Base-by-base conservation (phyloP, 768 basidiomycete genomes). In the Pholiota microspora region DNA sequence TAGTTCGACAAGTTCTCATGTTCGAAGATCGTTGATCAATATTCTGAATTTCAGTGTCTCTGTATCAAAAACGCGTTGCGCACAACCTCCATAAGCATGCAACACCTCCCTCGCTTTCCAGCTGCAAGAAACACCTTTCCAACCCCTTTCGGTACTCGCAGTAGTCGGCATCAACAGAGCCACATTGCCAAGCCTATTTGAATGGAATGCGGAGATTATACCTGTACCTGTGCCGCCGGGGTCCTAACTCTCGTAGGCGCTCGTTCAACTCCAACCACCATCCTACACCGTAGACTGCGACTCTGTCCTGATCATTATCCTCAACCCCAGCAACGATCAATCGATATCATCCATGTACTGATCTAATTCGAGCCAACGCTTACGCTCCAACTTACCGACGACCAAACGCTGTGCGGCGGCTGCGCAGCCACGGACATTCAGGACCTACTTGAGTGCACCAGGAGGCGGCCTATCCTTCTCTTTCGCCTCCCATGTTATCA, bases 231-330 rank as follows among this genome's bases (percentile, higher is more conserved):
- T 31, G 29, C 29, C 29, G 29, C 29, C 68, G 71, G 38, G 60
- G 61, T n/a, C 45, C 8, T 10, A 65, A 57, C 58, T 68, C 62
- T 48, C 69, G 51, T 72, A 70, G 49, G 59, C 29, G 29, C 29
- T 31, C 29, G 29, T 12, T 31, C 29, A 31, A n/a, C 29, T 12
- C 29, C 29, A 31, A 31, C 29, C 29, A 31, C 29, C 29, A 31
- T 31, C 12, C 29, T 31, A 6, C 29, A 31, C n/a, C n/a, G 4
- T 7, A 36, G 7, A 31, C 35, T 36, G 8, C 4, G 35, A 36
- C n/a, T 23, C 40, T 18, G 16, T 16, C 16, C 40, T 23, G 38
- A 18, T 18, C 15, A 21, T 34, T 21, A 27, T 31, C 12, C 8
- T n/a, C 29, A 6, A 31, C 29, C 29, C 4, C 16, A 8, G 40